Conservation (phyloP, 495 filamentous ascomycete genomes). For the Tetracladium marchalianum region DNA sequence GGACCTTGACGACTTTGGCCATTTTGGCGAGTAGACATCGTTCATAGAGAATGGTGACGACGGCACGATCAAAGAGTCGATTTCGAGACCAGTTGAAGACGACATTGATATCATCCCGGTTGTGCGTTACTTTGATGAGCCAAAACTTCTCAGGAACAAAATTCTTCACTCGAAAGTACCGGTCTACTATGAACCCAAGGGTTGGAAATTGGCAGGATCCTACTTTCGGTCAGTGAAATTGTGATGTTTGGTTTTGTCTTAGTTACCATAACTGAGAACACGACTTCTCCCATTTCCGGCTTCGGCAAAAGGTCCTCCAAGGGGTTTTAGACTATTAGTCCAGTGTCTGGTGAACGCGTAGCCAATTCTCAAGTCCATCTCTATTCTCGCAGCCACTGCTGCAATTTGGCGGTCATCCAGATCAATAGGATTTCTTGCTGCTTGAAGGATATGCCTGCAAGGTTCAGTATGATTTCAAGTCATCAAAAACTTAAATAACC, state of each 20-base stretch:
- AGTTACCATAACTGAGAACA: conserved; percentile 80
- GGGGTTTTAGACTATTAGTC: conserved; percentile 58
- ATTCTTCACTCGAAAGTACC: conserved; percentile 84
- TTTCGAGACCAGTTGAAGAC: conserved; percentile 76
- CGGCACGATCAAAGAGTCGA: conserved; percentile 79
- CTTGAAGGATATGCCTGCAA: conserved; percentile 67
- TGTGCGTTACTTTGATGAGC: conserved; percentile 76
- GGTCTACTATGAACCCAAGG: conserved; percentile 90
- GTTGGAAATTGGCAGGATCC: conserved; percentile 97
- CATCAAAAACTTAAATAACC: conserved; percentile 26
- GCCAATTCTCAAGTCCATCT: conserved; percentile 86
- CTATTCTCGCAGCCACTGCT: conserved; percentile 82
- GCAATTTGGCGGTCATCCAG: conserved; percentile 81
- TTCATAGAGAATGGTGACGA: conserved; percentile 75
- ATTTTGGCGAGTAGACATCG: conserved; percentile 66
- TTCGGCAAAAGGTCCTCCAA: conserved; percentile 46
- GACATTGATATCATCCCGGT: conserved; percentile 68
- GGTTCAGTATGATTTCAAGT: conserved; percentile 11
- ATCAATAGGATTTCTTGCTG: conserved; percentile 63
- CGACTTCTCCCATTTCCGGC: conserved; percentile 29
- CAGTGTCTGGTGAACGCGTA: conserved; percentile 86
- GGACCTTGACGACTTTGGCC: conserved; percentile 72
- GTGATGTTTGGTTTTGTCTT: neutral
- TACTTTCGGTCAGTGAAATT: conserved; percentile 22
- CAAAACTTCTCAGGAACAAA: conserved; percentile 92